Percentiles rank a stretch among this genome's conserved stretches.
These are phyloP conservation scores for Sanghuangporus sanghuang DNA, from an alignment of 1,284 basidiomycete species.

Conservation along the genomic window DNA sequence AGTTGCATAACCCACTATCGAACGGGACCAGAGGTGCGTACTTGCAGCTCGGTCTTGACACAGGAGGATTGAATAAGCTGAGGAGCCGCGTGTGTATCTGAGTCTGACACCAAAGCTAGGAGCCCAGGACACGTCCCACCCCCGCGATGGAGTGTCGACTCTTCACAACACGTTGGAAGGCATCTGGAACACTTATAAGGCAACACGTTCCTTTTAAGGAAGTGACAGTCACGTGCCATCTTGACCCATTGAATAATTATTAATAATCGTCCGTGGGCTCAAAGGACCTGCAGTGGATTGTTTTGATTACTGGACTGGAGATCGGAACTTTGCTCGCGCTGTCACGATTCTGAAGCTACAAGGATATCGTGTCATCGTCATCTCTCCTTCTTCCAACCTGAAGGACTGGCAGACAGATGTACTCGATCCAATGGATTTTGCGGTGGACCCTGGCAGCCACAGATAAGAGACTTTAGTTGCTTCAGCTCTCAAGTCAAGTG, in stretches of 20 bases:
- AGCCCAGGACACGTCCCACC: too few species aligned
- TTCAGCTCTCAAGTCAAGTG: background rate
- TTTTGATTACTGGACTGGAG: slow-evolving; percentile 54
- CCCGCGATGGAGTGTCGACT: too few species aligned
- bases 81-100: too few species aligned
- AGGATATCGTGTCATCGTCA: slow-evolving; percentile 43
- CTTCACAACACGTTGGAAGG: too few species aligned
- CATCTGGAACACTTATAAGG: too few species aligned
- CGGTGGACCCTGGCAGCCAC: background rate
- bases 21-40: too few species aligned
- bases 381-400: slow-evolving; percentile 32
- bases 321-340: slow-evolving; percentile 56
- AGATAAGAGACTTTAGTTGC: background rate
- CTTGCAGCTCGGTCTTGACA: too few species aligned
- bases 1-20: background rate
- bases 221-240: slow-evolving; percentile 2
- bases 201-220: too few species aligned
- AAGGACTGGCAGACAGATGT: slow-evolving; percentile 16
- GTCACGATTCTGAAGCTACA: slow-evolving; percentile 46
- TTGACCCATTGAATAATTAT: too few species aligned
- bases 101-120: too few species aligned
- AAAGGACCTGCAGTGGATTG: slow-evolving; percentile 41
- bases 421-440: background rate
- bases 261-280: too few species aligned
- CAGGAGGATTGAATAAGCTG: too few species aligned